phyloP scores from a whole-genome alignment of 805 yeast species.

The Schwanniomyces pseudopolymorphus region DNA sequence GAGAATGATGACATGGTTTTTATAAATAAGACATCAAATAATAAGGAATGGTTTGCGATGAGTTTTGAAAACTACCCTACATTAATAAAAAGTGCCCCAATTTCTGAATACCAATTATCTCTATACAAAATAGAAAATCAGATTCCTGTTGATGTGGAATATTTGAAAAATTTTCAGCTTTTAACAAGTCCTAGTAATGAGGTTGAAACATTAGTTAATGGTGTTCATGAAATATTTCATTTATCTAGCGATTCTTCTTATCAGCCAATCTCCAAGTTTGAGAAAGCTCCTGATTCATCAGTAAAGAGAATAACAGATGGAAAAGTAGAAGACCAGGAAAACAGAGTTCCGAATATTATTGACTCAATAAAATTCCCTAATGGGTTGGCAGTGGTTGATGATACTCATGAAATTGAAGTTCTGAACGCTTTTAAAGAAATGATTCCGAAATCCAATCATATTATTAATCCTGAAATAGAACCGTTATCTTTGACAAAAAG shows the following conservation, averaged over 20 bases:
- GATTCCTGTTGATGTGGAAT: slow-evolving; percentile 13
- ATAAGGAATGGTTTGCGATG: slow-evolving; percentile 82
- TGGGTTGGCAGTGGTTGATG: slow-evolving; percentile 5
- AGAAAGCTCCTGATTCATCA: slow-evolving; percentile 6
- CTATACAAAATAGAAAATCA: slow-evolving; percentile 25
- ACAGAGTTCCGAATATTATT: slow-evolving; percentile 27
- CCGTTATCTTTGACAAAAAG: slow-evolving; percentile 22
- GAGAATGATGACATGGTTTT: slow-evolving; percentile 47
- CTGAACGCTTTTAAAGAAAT: slow-evolving; percentile 7
- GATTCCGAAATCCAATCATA: neutral
- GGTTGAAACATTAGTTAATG: slow-evolving; percentile 31
- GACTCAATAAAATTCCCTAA: slow-evolving; percentile 36
- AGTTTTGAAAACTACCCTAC: slow-evolving; percentile 78
- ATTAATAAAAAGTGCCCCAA: slow-evolving; percentile 75
- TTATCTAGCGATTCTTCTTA: slow-evolving; percentile 30
- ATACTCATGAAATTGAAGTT: slow-evolving; percentile 10
- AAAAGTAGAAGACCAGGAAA: neutral
- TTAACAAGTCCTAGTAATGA: slow-evolving; percentile 11
- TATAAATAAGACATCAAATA: slow-evolving; percentile 63
- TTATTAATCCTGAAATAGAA: neutral
- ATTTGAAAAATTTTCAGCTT: slow-evolving; percentile 17
- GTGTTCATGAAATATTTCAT: slow-evolving; percentile 33
- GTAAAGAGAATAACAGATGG: slow-evolving; percentile 28
- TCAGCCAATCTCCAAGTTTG: slow-evolving; percentile 36
- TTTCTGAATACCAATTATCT: slow-evolving; percentile 57